These are phyloP conservation scores for Rhinocladiella similis DNA, from an alignment of 2,329 filamentous ascomycete genomes.

Conservation along the genomic window DNA sequence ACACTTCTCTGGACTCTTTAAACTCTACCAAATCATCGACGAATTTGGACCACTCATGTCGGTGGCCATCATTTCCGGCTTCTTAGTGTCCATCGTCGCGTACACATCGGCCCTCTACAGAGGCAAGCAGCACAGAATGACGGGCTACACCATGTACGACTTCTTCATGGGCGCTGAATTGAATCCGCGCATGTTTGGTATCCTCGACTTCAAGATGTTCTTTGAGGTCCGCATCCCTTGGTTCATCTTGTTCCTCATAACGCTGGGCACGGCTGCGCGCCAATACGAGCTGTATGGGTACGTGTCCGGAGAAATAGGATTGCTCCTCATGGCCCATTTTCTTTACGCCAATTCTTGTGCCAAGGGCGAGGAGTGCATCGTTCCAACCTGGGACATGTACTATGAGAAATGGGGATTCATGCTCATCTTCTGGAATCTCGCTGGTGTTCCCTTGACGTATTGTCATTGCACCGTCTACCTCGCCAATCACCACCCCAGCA, in stretches of 20 bases:
- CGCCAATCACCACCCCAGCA: conserved; percentile 75
- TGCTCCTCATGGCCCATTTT: conserved; percentile 86
- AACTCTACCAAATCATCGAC: conserved; percentile 87
- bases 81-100: conserved; percentile 75
- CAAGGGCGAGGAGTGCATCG: conserved; percentile 89
- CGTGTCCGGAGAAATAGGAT: conserved; percentile 79
- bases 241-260: conserved; percentile 83
- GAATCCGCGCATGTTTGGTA: conserved; percentile 80
- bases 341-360: conserved; percentile 89
- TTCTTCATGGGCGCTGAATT: conserved; percentile 91
- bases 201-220: conserved; percentile 93
- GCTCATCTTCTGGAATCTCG: conserved; percentile 97
- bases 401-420: conserved; percentile 97
- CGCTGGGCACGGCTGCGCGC: conserved; percentile 72
- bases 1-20: conserved; percentile 83
- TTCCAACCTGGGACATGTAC: conserved; percentile 93
- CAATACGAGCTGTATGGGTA: conserved; percentile 86
- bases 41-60: conserved; percentile 92
- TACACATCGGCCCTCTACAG: conserved; percentile 82
- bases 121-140: conserved; percentile 89
- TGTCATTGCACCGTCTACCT: conserved; percentile 92
- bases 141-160: conserved; percentile 76
- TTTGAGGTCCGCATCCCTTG: conserved; percentile 90
- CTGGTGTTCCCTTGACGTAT: conserved; percentile 86
- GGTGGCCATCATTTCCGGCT: conserved; percentile 89